A percentile compares a stretch with the other conserved stretches of the same genome.
Evolutionary conservation across 2,329 filamentous ascomycete genomes (phyloP).

Genomic region (Ophiocordyceps polyrhachis-furcata): DNA sequence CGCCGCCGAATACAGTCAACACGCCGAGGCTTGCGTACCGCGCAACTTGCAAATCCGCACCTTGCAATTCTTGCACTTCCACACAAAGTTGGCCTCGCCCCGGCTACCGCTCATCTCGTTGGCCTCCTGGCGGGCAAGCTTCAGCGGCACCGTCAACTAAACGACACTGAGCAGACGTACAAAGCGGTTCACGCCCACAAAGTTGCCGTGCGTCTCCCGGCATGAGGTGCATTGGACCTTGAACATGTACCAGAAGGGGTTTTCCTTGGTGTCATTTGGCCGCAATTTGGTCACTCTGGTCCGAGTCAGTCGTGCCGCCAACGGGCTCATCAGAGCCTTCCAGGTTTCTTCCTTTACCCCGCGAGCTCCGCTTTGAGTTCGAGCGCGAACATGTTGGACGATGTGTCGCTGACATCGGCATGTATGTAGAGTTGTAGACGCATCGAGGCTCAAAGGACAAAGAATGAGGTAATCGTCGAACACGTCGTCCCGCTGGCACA

Average conservation of each 20-base stretch:
- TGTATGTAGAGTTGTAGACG: too few relatives aligned
- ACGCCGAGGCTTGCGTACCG: too few relatives aligned
- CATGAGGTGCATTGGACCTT: constrained; percentile 98
- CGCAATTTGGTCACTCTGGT: constrained; percentile 73
- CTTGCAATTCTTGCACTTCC: constrained; percentile 98
- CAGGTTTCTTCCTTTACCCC: constrained; percentile 30
- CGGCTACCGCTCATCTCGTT: constrained; percentile 85
- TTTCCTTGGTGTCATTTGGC: constrained; percentile 62
- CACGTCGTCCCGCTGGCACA: not conserved
- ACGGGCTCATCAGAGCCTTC: not conserved
- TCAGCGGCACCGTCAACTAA: not conserved
- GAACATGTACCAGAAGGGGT: constrained; percentile 93
- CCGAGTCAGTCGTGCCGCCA: not conserved
- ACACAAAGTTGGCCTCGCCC: constrained; percentile 98
- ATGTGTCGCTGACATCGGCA: too few relatives aligned
- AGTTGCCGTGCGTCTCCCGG: constrained; percentile 74
- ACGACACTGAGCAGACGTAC: constrained; percentile 29
- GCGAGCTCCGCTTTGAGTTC: constrained; percentile 48
- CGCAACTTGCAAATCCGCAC: constrained; percentile 22
- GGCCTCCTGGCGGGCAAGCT: constrained; percentile 41
- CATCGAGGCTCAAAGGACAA: too few relatives aligned
- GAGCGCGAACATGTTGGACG: constrained; percentile 41
- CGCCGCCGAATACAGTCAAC: not conserved
- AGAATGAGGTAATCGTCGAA: too few relatives aligned
- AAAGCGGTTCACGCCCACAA: constrained; percentile 72